These are phyloP conservation scores for Leccinum barrowsii DNA, from an alignment of 768 basidiomycete species.

Conservation along the genomic window DNA sequence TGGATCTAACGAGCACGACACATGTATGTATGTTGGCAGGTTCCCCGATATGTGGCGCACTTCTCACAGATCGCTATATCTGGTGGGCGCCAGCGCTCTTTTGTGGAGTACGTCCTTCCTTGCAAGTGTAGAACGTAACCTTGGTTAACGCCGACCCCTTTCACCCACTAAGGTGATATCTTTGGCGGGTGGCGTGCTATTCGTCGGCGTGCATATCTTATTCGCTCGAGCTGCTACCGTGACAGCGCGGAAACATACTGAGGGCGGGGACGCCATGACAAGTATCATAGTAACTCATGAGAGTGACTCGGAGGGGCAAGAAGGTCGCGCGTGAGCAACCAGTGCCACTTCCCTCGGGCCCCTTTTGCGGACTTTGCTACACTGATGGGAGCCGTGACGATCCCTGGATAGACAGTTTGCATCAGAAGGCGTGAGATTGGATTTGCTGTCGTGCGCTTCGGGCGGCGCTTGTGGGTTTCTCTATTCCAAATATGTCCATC, in stretches of 20 bases:
- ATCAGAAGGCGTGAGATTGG: not conserved
- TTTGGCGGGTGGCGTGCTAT: constrained; percentile 3
- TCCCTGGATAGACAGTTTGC: not conserved
- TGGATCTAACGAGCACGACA: not conserved
- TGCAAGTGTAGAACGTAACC: not conserved
- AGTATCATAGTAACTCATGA: not conserved
- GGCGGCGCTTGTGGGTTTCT: not conserved
- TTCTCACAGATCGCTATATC: constrained; percentile 44
- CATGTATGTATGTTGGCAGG: constrained; percentile 33
- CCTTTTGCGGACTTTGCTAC: not conserved
- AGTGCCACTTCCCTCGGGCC: not conserved
- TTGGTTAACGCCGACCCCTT: not conserved
- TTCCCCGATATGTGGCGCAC: constrained; percentile 54
- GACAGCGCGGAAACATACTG: not conserved
- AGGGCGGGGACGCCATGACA: not conserved
- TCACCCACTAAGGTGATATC: constrained; percentile 5
- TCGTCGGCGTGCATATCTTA: constrained; percentile 14
- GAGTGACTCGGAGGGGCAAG: not conserved
- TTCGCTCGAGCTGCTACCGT: not conserved
- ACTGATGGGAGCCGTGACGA: not conserved
- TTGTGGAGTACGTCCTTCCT: constrained; percentile 34
- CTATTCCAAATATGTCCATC: not conserved
- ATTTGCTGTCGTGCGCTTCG: not conserved
- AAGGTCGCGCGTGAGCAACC: not conserved
- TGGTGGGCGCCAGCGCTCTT: constrained; percentile 61